Conservation (phyloP, 2,329 filamentous ascomycete genomes). For the Aspergillus uvarum region DNA sequence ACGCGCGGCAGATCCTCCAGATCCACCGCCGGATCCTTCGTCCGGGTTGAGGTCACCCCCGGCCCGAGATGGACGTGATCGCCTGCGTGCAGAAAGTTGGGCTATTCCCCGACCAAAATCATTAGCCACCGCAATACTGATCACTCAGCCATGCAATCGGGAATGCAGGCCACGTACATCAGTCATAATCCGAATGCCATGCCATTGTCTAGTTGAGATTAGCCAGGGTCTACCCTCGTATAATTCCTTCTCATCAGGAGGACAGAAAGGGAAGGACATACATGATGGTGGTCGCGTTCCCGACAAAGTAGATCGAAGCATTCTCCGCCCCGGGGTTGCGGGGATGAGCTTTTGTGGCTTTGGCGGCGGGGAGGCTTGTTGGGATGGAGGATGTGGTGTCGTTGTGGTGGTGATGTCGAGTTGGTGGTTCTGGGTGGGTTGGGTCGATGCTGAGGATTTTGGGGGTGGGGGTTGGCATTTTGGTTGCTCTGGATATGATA, state of each 20-base stretch:
- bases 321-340: constrained; percentile 32
- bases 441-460: constrained; percentile 35
- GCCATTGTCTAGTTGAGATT: constrained; percentile 35
- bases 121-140: no score
- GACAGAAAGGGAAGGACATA: constrained; percentile 2
- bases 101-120: constrained; percentile 30
- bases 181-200: constrained; percentile 42
- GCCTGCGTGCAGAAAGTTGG: constrained; percentile 65
- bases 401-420: constrained; percentile 29
- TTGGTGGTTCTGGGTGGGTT: constrained; percentile 37
- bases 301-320: constrained; percentile 41
- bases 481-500: background rate
- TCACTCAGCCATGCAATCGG: no score
- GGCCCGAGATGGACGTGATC: constrained; percentile 67
- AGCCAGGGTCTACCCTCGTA: background rate
- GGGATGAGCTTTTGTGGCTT: constrained; percentile 47
- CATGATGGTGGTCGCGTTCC: constrained; percentile 42
- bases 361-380: constrained; percentile 43
- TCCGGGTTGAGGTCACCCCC: constrained; percentile 56
- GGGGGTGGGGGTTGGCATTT: background rate
- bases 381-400: constrained; percentile 29
- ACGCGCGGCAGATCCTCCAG: constrained; percentile 60
- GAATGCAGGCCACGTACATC: constrained; percentile 26
- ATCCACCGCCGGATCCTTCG: constrained; percentile 61
- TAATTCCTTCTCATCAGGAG: background rate